phyloP scores from a whole-genome alignment of 2,329 filamentous ascomycete species.

The Fusarium chuoi region DNA sequence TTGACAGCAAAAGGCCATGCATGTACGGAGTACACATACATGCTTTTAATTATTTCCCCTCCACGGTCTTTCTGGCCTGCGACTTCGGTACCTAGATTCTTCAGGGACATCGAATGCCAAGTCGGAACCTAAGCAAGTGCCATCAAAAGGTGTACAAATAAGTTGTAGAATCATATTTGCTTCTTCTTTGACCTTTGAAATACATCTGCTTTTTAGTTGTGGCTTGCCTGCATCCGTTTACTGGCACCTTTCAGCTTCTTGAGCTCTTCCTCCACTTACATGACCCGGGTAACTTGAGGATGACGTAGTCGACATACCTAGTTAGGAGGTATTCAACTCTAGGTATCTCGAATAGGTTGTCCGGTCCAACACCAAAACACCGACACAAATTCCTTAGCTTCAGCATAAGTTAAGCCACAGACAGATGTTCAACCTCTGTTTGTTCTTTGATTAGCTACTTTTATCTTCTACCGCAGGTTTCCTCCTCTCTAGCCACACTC shows the following conservation, averaged over 20 bases:
- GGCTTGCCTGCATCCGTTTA: background rate
- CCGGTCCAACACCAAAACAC: background rate
- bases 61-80: background rate
- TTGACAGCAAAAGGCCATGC: background rate
- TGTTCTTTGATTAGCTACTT: background rate
- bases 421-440: background rate
- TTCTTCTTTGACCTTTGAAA: background rate
- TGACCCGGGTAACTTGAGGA: background rate
- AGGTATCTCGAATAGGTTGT: background rate
- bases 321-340: background rate
- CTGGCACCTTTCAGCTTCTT: background rate
- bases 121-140: background rate
- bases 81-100: background rate
- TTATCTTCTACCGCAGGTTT: background rate
- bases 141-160: background rate
- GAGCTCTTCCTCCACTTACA: background rate
- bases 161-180: background rate
- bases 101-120: slow-evolving; percentile 10
- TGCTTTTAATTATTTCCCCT: background rate
- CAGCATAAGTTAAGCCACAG: background rate
- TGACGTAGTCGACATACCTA: slow-evolving; percentile 18
- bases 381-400: background rate
- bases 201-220: background rate
- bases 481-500: slow-evolving; percentile 1
- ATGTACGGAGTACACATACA: too few species aligned